phyloP scores from a whole-genome alignment of 1,139 yeast species.

The Wickerhamomyces sp. region DNA sequence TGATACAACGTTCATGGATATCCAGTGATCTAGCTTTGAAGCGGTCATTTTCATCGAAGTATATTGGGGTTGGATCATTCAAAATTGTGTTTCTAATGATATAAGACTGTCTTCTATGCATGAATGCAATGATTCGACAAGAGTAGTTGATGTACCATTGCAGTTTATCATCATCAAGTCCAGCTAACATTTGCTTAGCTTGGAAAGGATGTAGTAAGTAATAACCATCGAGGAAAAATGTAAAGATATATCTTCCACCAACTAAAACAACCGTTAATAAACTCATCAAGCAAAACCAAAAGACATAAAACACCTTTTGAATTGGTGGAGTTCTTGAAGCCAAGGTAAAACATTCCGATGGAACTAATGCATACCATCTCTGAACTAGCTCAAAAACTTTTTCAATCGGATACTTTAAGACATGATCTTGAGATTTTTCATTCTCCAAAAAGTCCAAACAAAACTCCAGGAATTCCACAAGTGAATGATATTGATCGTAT shows the following conservation, averaged over 20 bases:
- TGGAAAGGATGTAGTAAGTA: constrained; percentile 10
- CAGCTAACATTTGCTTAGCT: constrained; percentile 1
- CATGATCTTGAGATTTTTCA: constrained; percentile 10
- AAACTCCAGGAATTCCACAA: constrained; percentile 6
- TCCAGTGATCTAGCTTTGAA: constrained; percentile 16
- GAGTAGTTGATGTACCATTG: constrained; percentile 13
- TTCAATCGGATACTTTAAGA: constrained; percentile 17
- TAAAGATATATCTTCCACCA: constrained; percentile 18
- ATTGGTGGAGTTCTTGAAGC: constrained; percentile 7
- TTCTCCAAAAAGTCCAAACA: constrained; percentile 6
- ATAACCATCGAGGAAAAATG: constrained; percentile 17
- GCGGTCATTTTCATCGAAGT: constrained; percentile 9
- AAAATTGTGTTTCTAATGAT: constrained; percentile 14
- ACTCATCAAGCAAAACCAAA: constrained; percentile 15
- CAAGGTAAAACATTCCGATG: constrained; percentile 15
- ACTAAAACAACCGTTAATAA: constrained; percentile 13
- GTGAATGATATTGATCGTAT: constrained; percentile 4
- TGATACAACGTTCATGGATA: constrained; percentile 18
- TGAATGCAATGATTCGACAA: constrained; percentile 18
- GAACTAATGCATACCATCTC: constrained; percentile 13
- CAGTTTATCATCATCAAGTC: constrained; percentile 8
- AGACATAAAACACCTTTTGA: constrained; percentile 13
- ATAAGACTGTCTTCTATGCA: constrained; percentile 15
- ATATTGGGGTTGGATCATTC: constrained; percentile 17
- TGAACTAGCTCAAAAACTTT: constrained; percentile 10